phyloP scores from a whole-genome alignment of 441 rosid genomes.

The Melastoma candidum region DNA sequence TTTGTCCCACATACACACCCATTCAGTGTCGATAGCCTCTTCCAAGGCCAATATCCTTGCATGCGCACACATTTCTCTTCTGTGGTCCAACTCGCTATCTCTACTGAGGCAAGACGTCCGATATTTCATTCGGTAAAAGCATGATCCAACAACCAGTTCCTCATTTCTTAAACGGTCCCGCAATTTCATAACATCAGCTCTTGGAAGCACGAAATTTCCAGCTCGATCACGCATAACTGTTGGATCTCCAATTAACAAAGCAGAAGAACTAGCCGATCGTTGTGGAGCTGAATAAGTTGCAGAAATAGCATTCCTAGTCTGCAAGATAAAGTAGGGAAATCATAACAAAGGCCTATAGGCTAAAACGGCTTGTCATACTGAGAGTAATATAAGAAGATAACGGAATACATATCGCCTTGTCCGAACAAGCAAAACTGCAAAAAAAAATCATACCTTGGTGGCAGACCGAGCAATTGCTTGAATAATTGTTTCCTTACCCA shows the following conservation, averaged over 20 bases:
- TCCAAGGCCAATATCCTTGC: conserved; percentile 97
- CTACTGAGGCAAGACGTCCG: conserved; percentile 51
- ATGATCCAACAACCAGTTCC: conserved; percentile 78
- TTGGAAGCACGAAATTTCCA: conserved; percentile 96
- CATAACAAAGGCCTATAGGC: background rate
- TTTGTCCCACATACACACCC: conserved; percentile 99
- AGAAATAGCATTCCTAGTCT: conserved; percentile 99
- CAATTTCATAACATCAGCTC: conserved; percentile 99
- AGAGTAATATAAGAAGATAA: no score
- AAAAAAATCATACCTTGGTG: conserved; percentile 62
- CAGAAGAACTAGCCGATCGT: conserved; percentile 99
- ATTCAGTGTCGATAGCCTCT: conserved; percentile 99
- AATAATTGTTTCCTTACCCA: conserved; percentile 92
- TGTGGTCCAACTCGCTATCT: conserved; percentile 57
- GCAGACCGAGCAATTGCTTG: conserved; percentile 99
- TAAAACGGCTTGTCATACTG: background rate
- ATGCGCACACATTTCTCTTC: conserved; percentile 99
- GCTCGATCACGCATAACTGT: conserved; percentile 93
- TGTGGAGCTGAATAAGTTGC: conserved; percentile 99
- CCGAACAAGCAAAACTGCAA: conserved; percentile 2
- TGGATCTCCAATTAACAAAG: conserved; percentile 98
- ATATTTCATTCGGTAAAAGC: conserved; percentile 60
- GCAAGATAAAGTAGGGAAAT: conserved; percentile 18
- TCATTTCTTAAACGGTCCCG: conserved; percentile 97
- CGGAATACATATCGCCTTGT: background rate